phyloP scores from a whole-genome alignment of 2,329 filamentous ascomycete genomes.

The Monilinia laxa region DNA sequence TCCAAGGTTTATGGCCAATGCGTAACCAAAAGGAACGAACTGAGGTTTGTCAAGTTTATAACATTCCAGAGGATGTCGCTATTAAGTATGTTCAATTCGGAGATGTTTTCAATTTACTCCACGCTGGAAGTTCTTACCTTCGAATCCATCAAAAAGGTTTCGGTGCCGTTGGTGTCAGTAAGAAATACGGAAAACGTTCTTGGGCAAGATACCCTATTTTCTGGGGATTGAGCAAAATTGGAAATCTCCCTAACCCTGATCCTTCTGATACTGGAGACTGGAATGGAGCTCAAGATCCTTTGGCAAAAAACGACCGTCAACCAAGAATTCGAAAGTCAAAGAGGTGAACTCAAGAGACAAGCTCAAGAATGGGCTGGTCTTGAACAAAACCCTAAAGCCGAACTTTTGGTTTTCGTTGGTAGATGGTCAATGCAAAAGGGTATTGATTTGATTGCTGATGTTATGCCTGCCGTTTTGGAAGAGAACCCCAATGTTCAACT shows the following conservation, averaged over 20 bases:
- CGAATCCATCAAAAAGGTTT: conserved; percentile 67
- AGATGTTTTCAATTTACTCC: conserved; percentile 67
- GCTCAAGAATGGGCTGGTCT: conserved; percentile 68
- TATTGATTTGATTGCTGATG: conserved; percentile 66
- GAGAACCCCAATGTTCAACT: conserved; percentile 59
- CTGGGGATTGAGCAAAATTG: conserved; percentile 64
- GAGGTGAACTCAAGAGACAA: conserved; percentile 56
- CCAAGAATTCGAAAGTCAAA: conserved; percentile 51
- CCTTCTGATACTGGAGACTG: conserved; percentile 56
- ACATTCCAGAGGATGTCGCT: conserved; percentile 56
- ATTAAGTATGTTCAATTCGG: conserved; percentile 65
- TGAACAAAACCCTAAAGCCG: conserved; percentile 58
- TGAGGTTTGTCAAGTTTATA: conserved; percentile 65
- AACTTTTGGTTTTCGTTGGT: conserved; percentile 67
- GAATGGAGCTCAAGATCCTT: conserved; percentile 54
- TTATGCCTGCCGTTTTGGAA: conserved; percentile 63
- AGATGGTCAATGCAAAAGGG: conserved; percentile 70
- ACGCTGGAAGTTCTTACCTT: conserved; percentile 61
- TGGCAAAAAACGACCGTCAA: conserved; percentile 51
- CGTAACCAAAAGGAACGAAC: conserved; percentile 58
- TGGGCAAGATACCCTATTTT: conserved; percentile 68
- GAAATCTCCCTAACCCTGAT: conserved; percentile 68
- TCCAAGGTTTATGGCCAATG: conserved; percentile 69
- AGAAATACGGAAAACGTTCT: conserved; percentile 66
- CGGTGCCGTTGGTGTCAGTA: conserved; percentile 65